Base-by-base conservation (phyloP, 208 protist genomes). In the Leishmania turanica region DNA sequence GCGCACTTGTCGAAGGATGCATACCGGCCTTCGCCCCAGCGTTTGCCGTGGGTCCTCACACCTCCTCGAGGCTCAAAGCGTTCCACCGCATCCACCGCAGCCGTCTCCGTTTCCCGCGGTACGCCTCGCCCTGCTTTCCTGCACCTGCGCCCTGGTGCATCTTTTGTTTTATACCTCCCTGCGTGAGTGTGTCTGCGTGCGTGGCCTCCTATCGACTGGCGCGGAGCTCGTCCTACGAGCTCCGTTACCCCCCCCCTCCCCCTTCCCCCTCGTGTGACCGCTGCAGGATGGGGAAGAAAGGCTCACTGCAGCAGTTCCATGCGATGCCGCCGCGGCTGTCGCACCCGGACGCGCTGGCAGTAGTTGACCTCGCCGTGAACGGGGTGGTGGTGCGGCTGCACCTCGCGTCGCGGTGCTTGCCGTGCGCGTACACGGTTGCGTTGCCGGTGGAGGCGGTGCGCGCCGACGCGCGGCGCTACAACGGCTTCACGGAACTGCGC, bases 291-390 rank as follows among this genome's bases (percentile, higher is more conserved):
- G 45, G 31, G 34, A 78, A 64, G 60, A 34, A 64, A 66, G 56
- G 19, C 31, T 31, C 66, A 3, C 58, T 60, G 21, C 75, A 58
- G 34, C 27, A n/a, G 5, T 31, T 77, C 27, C 19, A 75, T 64
- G 69, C 47, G 37, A 21, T 37, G 37, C 40, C 71, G 45, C 9
- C 3, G 37, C 40, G 42, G 66, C 34, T 73, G 62, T 31, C 53
- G 13, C 70, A 70, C 54, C 62, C 77, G 17, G 66, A 69, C n/a
- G 71, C 78, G 31, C 56, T 79, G 13, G 82, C 77, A 2, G 34
- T 85, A 58, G 54, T 85, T 7, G 82, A 85, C 47, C 64, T 85
- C 13, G 24, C 37, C 8, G 60, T 85, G 64, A 85, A 85, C 77
- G 34, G 51, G 1, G 77, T 60, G 49, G n/a, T 27, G 24, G 49